These are phyloP conservation scores for Polytrichum formosum DNA, from an alignment of 225 moss, liverwort and hornwort genomes.

Conservation along the genomic window DNA sequence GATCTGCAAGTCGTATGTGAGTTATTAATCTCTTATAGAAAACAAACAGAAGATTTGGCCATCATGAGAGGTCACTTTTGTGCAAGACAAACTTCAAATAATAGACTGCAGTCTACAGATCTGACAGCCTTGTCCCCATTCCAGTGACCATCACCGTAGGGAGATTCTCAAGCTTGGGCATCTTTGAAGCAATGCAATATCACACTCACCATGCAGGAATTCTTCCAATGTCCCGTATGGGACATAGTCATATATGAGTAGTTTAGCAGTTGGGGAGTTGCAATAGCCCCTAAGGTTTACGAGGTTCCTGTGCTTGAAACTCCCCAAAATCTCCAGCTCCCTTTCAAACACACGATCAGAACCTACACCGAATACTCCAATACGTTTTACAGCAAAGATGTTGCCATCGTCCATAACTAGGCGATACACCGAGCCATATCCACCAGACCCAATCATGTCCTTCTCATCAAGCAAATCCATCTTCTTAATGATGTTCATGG, in stretches of 20 bases:
- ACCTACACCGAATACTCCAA: conserved; percentile 56
- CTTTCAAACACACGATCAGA: conserved; percentile 78
- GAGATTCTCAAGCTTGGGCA: too few species aligned
- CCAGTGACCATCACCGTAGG: too few species aligned
- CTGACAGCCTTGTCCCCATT: too few species aligned
- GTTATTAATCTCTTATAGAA: neutral
- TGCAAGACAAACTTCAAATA: too few species aligned
- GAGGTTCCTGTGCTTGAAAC: conserved; percentile 89
- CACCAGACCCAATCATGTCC: conserved; percentile 88
- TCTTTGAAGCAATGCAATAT: neutral
- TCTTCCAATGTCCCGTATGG: conserved; percentile 82
- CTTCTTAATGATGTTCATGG: conserved; percentile 69
- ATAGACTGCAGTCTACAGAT: too few species aligned
- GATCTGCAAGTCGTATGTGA: conserved; percentile 40
- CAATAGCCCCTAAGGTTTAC: conserved; percentile 88
- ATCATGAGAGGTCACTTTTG: too few species aligned
- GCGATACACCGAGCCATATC: conserved; percentile 86
- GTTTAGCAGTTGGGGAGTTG: conserved; percentile 74
- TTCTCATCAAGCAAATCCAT: conserved; percentile 81
- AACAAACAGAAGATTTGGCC: too few species aligned
- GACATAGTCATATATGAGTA: conserved; percentile 82
- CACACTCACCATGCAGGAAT: conserved; percentile 68
- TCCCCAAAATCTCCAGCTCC: conserved; percentile 80
- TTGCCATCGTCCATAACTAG: conserved; percentile 84
- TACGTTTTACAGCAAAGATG: conserved; percentile 78